Conservation (phyloP, 2,329 filamentous ascomycete genomes). For the Rhynchosporium graminicola region DNA sequence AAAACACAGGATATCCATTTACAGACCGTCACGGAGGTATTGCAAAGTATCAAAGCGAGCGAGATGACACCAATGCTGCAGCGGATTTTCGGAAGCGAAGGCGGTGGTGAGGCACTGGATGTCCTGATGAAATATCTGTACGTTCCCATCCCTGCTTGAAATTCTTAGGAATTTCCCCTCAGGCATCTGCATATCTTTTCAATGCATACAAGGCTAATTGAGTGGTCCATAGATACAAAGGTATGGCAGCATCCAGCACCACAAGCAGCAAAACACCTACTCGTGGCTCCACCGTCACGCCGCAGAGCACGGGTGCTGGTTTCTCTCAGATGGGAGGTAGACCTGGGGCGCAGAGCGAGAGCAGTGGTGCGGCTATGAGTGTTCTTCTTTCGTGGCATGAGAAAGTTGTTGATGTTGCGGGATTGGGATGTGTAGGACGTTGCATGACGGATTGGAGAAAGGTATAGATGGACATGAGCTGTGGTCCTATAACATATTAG, state of each 20-base stretch:
- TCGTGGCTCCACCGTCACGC: conserved; percentile 55
- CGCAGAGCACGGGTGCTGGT: conserved; percentile 69
- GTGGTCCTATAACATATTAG: no score
- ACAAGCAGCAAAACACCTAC: conserved; percentile 37
- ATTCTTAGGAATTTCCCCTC: no score
- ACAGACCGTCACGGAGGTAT: conserved; percentile 84
- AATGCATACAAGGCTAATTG: no score
- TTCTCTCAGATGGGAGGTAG: conserved; percentile 76
- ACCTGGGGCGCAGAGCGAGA: conserved; percentile 58
- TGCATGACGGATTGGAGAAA: conserved; percentile 96
- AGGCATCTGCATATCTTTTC: no score
- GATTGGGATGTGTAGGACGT: conserved; percentile 85
- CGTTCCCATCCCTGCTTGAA: conserved; percentile 41
- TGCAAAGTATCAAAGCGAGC: conserved; percentile 93
- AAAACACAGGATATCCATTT: conserved; percentile 79
- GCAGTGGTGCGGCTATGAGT: conserved; percentile 88
- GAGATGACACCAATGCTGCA: conserved; percentile 91
- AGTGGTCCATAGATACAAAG: conserved; percentile 70
- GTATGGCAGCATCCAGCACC: conserved; percentile 61
- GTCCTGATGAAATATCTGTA: conserved; percentile 98
- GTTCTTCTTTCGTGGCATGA: conserved; percentile 98
- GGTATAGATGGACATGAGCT: conserved; percentile 54
- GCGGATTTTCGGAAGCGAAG: conserved; percentile 74
- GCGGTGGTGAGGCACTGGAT: conserved; percentile 83
- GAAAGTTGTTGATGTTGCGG: conserved; percentile 93